These are phyloP conservation scores for Lactarius vividus DNA, from an alignment of 768 basidiomycete species.

Conservation along the genomic window DNA sequence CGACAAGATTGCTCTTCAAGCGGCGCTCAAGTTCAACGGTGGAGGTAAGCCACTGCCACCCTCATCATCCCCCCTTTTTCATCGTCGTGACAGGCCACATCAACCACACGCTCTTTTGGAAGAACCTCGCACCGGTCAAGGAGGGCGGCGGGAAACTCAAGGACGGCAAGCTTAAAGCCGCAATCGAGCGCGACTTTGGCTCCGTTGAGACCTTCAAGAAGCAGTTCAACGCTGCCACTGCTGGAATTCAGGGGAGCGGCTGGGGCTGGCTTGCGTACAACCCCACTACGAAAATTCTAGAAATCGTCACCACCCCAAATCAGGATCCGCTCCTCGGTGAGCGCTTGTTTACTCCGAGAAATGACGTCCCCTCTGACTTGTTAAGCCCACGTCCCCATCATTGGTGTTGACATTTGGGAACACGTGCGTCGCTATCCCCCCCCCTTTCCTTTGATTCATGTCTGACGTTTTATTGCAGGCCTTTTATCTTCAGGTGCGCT, in stretches of 20 bases:
- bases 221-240: slow-evolving; percentile 81
- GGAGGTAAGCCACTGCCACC: slow-evolving; percentile 54
- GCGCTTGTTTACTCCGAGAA: slow-evolving; percentile 24
- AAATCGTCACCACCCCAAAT: slow-evolving; percentile 91
- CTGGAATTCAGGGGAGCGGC: slow-evolving; percentile 92
- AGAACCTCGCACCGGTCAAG: slow-evolving; percentile 79
- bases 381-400: slow-evolving; percentile 79
- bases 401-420: slow-evolving; percentile 98
- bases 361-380: background rate
- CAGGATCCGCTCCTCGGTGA: slow-evolving; percentile 87
- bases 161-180: slow-evolving; percentile 68
- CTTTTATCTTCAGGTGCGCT: slow-evolving; percentile 22
- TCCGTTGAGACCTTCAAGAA: slow-evolving; percentile 84
- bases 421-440: slow-evolving; percentile 44
- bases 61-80: background rate
- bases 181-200: slow-evolving; percentile 80
- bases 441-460: slow-evolving; percentile 51
- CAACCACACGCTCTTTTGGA: slow-evolving; percentile 98
- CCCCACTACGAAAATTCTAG: slow-evolving; percentile 63
- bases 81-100: slow-evolving; percentile 62
- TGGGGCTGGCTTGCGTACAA: slow-evolving; percentile 98
- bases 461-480: slow-evolving; percentile 18
- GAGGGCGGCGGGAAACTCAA: slow-evolving; percentile 61
- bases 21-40: slow-evolving; percentile 97
- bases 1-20: slow-evolving; percentile 79